Percentiles rank a stretch among this genome's conserved stretches.
Conservation (phyloP, 225 moss, liverwort and hornwort species). For the Marchantia paleacea region DNA sequence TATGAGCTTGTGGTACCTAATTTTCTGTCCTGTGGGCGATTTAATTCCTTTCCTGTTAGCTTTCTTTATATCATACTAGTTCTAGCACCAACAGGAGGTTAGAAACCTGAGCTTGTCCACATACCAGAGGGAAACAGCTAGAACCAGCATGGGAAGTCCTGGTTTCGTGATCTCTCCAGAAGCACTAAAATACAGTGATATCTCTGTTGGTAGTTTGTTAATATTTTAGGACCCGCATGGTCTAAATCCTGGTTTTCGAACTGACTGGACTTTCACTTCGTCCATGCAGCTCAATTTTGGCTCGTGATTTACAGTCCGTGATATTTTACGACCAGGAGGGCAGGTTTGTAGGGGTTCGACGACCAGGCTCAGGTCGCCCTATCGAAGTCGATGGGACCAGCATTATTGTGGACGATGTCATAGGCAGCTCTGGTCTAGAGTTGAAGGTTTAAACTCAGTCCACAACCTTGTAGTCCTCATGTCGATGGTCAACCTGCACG, state of each 20-base stretch:
- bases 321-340: constrained; percentile 90
- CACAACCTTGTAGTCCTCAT: background rate
- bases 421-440: constrained; percentile 91
- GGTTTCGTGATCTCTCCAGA: too few species aligned
- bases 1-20: too few species aligned
- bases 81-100: too few species aligned
- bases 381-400: constrained; percentile 47
- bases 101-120: too few species aligned
- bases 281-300: constrained; percentile 68
- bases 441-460: constrained; percentile 48
- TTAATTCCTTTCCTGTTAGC: too few species aligned
- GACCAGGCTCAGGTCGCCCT: constrained; percentile 77
- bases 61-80: too few species aligned
- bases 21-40: too few species aligned
- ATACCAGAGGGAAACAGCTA: too few species aligned
- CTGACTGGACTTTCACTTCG: constrained; percentile 16
- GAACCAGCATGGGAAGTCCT: too few species aligned
- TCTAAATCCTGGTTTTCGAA: background rate
- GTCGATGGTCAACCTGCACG: background rate
- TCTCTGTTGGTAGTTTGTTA: too few species aligned
- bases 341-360: constrained; percentile 82
- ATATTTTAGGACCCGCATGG: background rate
- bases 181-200: too few species aligned
- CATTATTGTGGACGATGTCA: constrained; percentile 82
- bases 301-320: constrained; percentile 88